Base-by-base conservation (phyloP, 305 asterid species). In the Ajuga reptans region DNA sequence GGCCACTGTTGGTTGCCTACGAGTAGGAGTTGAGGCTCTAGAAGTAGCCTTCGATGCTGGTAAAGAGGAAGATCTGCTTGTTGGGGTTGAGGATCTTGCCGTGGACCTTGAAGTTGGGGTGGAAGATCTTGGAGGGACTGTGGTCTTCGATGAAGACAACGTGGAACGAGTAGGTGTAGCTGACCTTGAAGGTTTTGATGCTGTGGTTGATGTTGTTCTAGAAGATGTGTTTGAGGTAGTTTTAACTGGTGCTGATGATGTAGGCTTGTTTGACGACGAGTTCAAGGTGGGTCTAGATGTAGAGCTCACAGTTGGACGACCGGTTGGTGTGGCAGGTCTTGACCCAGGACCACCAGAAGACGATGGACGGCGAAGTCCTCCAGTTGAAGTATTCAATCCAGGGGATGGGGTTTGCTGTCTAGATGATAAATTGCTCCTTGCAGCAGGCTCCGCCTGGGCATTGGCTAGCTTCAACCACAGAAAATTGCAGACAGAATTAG, bases 301-400 rank as follows among this genome's bases (percentile, higher is more conserved):
- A 24, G 89, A 79, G 70, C 77, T 86, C 70, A 84, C 64, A 61
- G 87, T 86, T 51, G 92, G 86, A 45, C 96, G 94, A 18, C 95
- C 90, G 0, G 96, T 89, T 45, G 96, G 98, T 17, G 98, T 91
- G 63, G 80, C 83, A 21, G 97, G 97, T 80, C 99, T 86, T 72
- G 98, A 87, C n/a, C 96, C 79, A 6, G 82, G 74, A 45, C 86
- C 96, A 24, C 97, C 88, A 14, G 98, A 84, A 65, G 99, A 94
- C 54, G 99, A 84, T 60, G 98, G 96, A 56, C 96, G 73, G 68
- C 95, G 91, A 69, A 85, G 83, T 66, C 93, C 89, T 57, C 84
- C 84, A 59, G 77, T 84, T 66, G 96, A 89, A 58, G 89, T 72
- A 74, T 84, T 93, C 77, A 87, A 62, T 50, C 92, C 91, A 46